These are phyloP conservation scores for Scheffersomyces segobiensis DNA, from an alignment of 1,139 yeast species.

Conservation along the genomic window DNA sequence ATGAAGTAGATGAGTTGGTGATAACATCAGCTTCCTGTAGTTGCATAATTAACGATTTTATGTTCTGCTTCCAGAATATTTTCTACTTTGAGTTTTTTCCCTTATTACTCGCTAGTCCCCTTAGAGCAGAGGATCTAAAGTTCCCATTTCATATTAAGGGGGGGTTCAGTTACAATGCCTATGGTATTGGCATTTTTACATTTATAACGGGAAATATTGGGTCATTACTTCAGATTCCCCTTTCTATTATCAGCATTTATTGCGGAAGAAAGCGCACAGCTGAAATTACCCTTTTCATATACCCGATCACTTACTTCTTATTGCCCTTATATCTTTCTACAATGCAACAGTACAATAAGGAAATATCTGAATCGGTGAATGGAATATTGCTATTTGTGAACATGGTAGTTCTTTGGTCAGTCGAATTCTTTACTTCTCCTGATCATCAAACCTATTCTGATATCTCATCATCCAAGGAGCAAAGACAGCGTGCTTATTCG, in stretches of 20 bases:
- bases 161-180: constrained; percentile 22
- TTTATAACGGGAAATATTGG: constrained; percentile 29
- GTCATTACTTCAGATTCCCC: constrained; percentile 19
- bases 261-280: constrained; percentile 22
- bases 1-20: not conserved
- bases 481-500: constrained; percentile 49
- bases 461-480: constrained; percentile 46
- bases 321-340: constrained; percentile 25
- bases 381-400: not conserved
- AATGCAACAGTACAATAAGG: constrained; percentile 14
- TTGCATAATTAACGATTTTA: constrained; percentile 18
- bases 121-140: constrained; percentile 6
- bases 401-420: constrained; percentile 8
- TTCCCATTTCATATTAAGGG: constrained; percentile 22
- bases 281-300: constrained; percentile 19
- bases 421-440: constrained; percentile 36
- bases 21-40: not conserved
- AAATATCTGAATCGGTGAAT: constrained; percentile 15
- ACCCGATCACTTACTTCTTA: constrained; percentile 22
- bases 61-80: constrained; percentile 17
- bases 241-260: constrained; percentile 24
- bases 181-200: constrained; percentile 22
- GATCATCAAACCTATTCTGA: constrained; percentile 46
- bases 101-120: constrained; percentile 10
- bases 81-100: constrained; percentile 24